Percentiles rank a stretch among this genome's conserved stretches.
These are phyloP conservation scores for Phytophthora europaea DNA, from an alignment of 352 stramenopile species.

Conservation along the genomic window DNA sequence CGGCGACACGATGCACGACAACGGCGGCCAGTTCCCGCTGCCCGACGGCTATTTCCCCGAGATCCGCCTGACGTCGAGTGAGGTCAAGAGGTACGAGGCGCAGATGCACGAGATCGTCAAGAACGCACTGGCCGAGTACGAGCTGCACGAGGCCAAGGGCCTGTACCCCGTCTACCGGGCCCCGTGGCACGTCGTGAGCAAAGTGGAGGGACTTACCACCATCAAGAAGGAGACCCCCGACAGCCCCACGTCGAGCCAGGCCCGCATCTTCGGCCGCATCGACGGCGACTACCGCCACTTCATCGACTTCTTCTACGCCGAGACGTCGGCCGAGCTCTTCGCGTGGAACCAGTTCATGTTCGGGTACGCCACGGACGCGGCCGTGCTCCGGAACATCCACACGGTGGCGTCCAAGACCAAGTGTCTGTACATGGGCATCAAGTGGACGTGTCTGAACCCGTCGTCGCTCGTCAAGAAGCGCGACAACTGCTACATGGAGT, in stretches of 20 bases:
- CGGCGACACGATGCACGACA: constrained; percentile 31
- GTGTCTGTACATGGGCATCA: constrained; percentile 84
- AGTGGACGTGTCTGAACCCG: constrained; percentile 78
- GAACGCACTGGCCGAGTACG: constrained; percentile 50
- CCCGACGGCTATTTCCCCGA: constrained; percentile 53
- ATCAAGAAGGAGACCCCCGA: constrained; percentile 46
- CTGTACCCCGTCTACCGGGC: constrained; percentile 38
- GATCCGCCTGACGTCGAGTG: constrained; percentile 38
- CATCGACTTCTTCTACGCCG: constrained; percentile 82
- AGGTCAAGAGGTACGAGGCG: constrained; percentile 43
- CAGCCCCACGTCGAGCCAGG: constrained; percentile 31
- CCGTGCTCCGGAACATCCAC: constrained; percentile 79
- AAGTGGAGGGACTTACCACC: constrained; percentile 50
- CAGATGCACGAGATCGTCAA: constrained; percentile 53
- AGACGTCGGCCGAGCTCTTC: constrained; percentile 71
- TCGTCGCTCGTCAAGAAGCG: constrained; percentile 70
- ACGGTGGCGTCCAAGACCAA: constrained; percentile 48
- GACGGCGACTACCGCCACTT: constrained; percentile 70
- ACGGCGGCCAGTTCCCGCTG: constrained; percentile 49
- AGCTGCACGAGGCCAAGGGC: constrained; percentile 50
- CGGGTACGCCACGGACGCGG: constrained; percentile 67
- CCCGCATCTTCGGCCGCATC: constrained; percentile 72
- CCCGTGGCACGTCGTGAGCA: constrained; percentile 45
- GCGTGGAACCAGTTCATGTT: constrained; percentile 84
- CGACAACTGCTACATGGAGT: constrained; percentile 86